Evolutionary conservation across 768 basidiomycete genomes (phyloP), one percentile per base, ranked within the genome.

Genomic region (Tylopilus subfusipes): DNA sequence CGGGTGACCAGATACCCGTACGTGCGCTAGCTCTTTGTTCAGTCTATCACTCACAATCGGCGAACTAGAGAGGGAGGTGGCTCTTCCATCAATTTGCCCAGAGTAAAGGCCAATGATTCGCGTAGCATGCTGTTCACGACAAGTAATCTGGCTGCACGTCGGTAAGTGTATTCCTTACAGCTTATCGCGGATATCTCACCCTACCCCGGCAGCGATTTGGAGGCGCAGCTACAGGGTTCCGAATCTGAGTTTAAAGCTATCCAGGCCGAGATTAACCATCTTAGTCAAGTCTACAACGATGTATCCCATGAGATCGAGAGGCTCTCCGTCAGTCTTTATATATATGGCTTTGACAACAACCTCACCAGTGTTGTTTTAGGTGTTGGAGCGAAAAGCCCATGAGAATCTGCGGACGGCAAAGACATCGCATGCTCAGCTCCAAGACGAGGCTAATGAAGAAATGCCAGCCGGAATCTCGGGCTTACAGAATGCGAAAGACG

Each of bases 381-480:
- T 1, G 5, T 56, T 30, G 24, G 69, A 65, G 49, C 67, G 52
- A 43, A 49, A 39, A 14, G 56, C 65, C 42, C 34, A 64, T 18
- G 71, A 68, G 13, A 48, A n/a, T 24, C 54, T 67, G 51, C 64
- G 70, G 34, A 44, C 44, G 7, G 73, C 76, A 29, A 82, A 75
- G 64, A 31, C 56, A 8, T 60, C 57, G 2, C 68, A 80, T 38
- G 61, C 64, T 29, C 69, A 70, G 21, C 64, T 88, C 18, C 80
- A 85, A 57, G 72, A 78, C 33, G 85, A 87, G 56, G 77, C 78
- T 13, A 87, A 86, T 53, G 85, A 88, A 19, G 86, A 88, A 13
- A 72, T 86, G 66, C 85, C 88, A 2, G 80, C 80, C 8, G 78
- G 80, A 60, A 74, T 88, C n/a, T 73, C 78, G 21, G 79, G 77